Evolutionary conservation across 352 stramenopile species (phyloP).

Genomic region (Phytopythium chamaehyphon): DNA sequence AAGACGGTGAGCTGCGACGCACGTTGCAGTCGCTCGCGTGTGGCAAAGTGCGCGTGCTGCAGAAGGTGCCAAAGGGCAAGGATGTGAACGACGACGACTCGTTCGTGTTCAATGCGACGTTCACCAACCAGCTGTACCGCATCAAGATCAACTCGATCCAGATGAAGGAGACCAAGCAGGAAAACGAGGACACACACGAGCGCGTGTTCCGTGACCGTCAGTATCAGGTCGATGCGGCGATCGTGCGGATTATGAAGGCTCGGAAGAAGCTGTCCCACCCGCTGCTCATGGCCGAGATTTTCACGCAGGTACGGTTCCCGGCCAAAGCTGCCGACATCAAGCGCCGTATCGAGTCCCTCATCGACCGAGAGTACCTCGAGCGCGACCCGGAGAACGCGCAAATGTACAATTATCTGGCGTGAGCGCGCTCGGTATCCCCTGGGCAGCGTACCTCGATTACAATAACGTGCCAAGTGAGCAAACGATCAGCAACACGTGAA

Average conservation of each 20-base stretch:
- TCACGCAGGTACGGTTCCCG: conserved; percentile 90
- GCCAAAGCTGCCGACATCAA: conserved; percentile 85
- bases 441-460: conserved; percentile 3
- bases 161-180: conserved; percentile 93
- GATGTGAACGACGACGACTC: conserved; percentile 81
- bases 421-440: conserved; percentile 7
- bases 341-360: conserved; percentile 86
- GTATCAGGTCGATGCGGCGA: conserved; percentile 94
- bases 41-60: conserved; percentile 86
- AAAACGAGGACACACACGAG: conserved; percentile 93
- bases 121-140: conserved; percentile 84
- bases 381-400: conserved; percentile 73
- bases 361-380: conserved; percentile 88
- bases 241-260: conserved; percentile 99
- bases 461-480: conserved; percentile 5
- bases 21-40: conserved; percentile 89
- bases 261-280: conserved; percentile 94
- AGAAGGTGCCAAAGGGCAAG: conserved; percentile 85
- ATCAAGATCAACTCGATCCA: conserved; percentile 96
- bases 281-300: conserved; percentile 95
- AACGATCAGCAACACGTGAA: too few species aligned
- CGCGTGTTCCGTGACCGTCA: conserved; percentile 91
- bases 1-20: conserved; percentile 86
- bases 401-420: conserved; percentile 88
- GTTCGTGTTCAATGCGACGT: conserved; percentile 87